Base-by-base conservation (phyloP, 768 basidiomycete genomes). In the Mycena olivaceomarginata region DNA sequence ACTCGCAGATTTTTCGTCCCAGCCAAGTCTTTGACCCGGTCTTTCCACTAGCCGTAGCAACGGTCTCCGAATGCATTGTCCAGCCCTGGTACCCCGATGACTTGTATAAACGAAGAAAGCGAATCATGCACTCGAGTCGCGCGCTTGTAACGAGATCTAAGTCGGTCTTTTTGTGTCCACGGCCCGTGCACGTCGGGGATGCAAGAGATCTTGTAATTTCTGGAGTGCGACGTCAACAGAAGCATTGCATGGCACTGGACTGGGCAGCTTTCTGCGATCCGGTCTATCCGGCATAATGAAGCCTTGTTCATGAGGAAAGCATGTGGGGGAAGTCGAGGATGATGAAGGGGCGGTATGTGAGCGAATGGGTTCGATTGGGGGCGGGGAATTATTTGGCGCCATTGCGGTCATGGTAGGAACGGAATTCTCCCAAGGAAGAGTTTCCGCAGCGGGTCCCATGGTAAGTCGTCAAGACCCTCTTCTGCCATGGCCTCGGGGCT, bases 101-200 rank as follows among this genome's bases (percentile, higher is more conserved):
- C 57, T 45, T 56, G 57, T 59, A 70, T 3, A 70, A 18, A 48
- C 69, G 69, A 20, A 70, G 69, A 16, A 70, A 70, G 20, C 59
- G 57, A 6, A 57, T 48, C 56, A 70, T 60, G n/a, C 41, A 45
- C 53, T 62, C 69, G 8, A 70, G 69, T 16, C 39, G 57, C 8
- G 69, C 69, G 7, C 22, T 31, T 13, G 53, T 45, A 46, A 70
- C 69, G 12, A 63, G 39, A 46, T 65, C 62, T 5, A 73, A 43
- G 43, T 40, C 46, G 5, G 43, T 11, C 39, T 45, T 31, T 66
- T 73, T 63, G 37, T 65, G 48, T 66, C 71, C 71, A 4, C 41
- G 41, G 2, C 71, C 71, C 4, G 10, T 73, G 5, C 8, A 53
- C 71, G 59, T 8, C 18, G 6, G 8, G 71, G 71, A 13, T 56